Evolutionary conservation across 805 yeast genomes (phyloP), one percentile per base, ranked within the genome.

Genomic region (Millerago galiae): DNA sequence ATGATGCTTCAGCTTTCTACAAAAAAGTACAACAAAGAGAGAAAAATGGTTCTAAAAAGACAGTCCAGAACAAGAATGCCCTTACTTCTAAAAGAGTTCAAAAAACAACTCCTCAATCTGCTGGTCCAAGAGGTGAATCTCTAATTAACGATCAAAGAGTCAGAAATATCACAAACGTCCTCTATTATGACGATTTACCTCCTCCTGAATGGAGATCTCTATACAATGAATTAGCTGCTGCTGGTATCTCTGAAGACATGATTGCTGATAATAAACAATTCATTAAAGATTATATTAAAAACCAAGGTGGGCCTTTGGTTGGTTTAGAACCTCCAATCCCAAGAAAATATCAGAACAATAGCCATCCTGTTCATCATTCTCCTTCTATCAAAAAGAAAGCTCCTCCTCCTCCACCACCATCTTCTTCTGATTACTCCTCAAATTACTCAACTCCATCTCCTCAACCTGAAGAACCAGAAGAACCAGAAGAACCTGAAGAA

Each of bases 281-380:
- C 59, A 84, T 87, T 56, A 87, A 84, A 59, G 81, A 80, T 41
- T 87, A 83, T 56, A 83, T 87, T 45, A 66, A 77, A 4, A 69
- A 81, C 53, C 81, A 79, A 58, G 87, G 93, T 42, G 84, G 90
- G 17, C 82, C 93, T 27, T 66, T 91, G 61, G 83, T 83, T 25
- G 95, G 95, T 1, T 63, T 83, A 21, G 95, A 86, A 56, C 95
- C 95, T 5, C 95, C 95, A 13, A 67, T 86, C 40, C 95, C 93
- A 4, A 70, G 91, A 49, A 74, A 70, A 50, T 68, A 62, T 42
- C 79, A 74, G 45, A 42, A 40, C 6, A n/a, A 29, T 4, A n/a
- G 7, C 7, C 34, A 15, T 14, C 12, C 13, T 4, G 11, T 13
- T 5, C 28, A 9, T 37, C 25, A 3, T 29, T 7, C 31, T n/a